Evolutionary conservation across 345 rosid species (phyloP).

Genomic region (Eucalyptus rudis): DNA sequence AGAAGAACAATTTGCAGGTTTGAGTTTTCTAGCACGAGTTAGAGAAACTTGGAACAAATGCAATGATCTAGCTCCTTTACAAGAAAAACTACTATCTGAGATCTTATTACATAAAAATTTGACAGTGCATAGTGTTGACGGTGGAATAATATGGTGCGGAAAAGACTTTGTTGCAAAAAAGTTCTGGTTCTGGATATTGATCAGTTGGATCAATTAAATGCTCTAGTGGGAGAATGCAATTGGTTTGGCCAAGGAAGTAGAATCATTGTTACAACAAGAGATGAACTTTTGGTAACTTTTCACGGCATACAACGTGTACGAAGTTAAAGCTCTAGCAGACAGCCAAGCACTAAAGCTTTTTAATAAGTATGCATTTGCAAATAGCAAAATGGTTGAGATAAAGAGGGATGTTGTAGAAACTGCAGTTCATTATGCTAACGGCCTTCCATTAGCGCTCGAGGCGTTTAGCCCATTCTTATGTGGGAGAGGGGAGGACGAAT

Average conservation of each 20-base stretch:
- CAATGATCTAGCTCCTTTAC: background rate
- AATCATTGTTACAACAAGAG: conserved; percentile 2
- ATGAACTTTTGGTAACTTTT: background rate
- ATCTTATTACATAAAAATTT: background rate
- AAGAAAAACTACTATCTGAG: background rate
- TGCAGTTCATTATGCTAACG: background rate
- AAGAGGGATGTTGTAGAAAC: background rate
- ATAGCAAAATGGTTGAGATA: background rate
- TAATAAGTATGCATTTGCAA: background rate
- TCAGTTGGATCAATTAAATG: background rate
- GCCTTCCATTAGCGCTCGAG: background rate
- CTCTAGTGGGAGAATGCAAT: background rate
- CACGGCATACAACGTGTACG: background rate
- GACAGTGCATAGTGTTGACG: background rate
- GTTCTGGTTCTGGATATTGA: conserved; percentile 5
- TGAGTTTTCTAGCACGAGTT: conserved; percentile 16
- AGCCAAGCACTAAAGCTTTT: background rate
- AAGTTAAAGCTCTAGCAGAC: background rate
- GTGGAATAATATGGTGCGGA: background rate
- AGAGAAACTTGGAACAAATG: conserved; percentile 2
- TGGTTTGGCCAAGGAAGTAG: conserved; percentile 7
- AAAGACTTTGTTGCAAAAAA: background rate
- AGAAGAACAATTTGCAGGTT: conserved; percentile 4
- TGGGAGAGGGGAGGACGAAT: background rate
- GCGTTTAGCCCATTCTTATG: conserved; percentile 2